Percentiles rank a stretch among this genome's conserved stretches.
Conservation (phyloP, 306 rosid species). For the Gynostemma pentaphyllum region DNA sequence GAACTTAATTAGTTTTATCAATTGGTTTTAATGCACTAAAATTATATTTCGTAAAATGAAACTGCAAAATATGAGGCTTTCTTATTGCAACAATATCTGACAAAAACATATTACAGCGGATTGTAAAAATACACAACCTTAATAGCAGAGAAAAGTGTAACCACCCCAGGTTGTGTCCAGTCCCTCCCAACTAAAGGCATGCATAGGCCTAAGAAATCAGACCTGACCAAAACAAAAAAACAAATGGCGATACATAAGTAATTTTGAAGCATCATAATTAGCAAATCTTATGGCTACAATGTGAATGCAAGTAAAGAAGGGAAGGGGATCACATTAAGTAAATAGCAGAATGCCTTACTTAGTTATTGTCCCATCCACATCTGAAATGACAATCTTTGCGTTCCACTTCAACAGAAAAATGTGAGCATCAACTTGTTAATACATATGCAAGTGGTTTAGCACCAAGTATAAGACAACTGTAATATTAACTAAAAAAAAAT, state of each 20-base stretch:
- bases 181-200: slow-evolving; percentile 98
- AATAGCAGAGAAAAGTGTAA: slow-evolving; percentile 81
- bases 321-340: not conserved
- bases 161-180: slow-evolving; percentile 97
- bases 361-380: slow-evolving; percentile 96
- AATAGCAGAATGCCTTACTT: slow-evolving; percentile 45
- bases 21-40: no score
- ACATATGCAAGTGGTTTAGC: not conserved
- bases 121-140: slow-evolving; percentile 56
- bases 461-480: not conserved
- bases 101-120: no score
- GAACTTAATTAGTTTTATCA: no score
- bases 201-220: slow-evolving; percentile 95
- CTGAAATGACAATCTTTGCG: slow-evolving; percentile 87
- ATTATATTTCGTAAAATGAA: no score
- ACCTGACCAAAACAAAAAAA: slow-evolving; percentile 32
- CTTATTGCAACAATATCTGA: no score
- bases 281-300: no score
- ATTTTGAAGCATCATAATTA: no score
- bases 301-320: no score
- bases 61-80: no score
- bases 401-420: slow-evolving; percentile 97
- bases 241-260: no score
- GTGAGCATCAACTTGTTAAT: slow-evolving; percentile 87
- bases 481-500: not conserved